These are phyloP conservation scores for Sarocladiaceae sp. DNA, from an alignment of 2,329 filamentous ascomycete genomes.

Conservation along the genomic window DNA sequence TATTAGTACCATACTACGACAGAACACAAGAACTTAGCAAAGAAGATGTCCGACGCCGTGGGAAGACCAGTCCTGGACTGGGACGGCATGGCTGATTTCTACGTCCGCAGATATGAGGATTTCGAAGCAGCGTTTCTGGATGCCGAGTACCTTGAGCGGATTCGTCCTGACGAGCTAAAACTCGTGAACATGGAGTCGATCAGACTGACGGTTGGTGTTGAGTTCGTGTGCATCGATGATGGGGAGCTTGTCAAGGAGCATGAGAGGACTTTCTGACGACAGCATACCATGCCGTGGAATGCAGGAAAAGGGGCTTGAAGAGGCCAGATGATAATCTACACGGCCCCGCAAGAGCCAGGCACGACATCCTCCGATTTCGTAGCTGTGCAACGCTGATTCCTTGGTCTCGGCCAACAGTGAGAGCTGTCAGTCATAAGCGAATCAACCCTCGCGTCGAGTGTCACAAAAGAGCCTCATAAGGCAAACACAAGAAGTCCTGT, in stretches of 20 bases:
- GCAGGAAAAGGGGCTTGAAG: too few species aligned
- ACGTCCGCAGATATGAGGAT: conserved; percentile 5
- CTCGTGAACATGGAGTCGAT: conserved; percentile 4
- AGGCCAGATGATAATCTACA: too few species aligned
- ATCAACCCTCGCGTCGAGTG: too few species aligned
- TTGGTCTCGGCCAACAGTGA: too few species aligned
- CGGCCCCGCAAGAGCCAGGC: too few species aligned
- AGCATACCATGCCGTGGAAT: too few species aligned
- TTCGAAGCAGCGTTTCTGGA: conserved; percentile 6
- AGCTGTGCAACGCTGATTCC: too few species aligned
- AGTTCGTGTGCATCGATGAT: conserved; percentile 1
- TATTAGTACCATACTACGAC: conserved; percentile 5
- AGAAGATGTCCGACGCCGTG: conserved; percentile 5
- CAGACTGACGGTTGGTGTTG: conserved; percentile 3
- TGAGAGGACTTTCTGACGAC: neutral
- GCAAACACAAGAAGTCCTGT: too few species aligned
- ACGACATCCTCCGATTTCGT: too few species aligned
- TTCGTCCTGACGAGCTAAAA: conserved; percentile 5
- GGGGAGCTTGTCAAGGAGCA: neutral
- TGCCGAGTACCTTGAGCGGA: conserved; percentile 2
- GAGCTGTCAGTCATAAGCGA: too few species aligned
- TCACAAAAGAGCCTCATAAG: too few species aligned
- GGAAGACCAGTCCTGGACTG: conserved; percentile 5
- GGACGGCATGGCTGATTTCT: conserved; percentile 8
- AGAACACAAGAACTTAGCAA: neutral